These are phyloP conservation scores for Neltuma alba DNA, from an alignment of 306 rosid genomes.

Conservation along the genomic window DNA sequence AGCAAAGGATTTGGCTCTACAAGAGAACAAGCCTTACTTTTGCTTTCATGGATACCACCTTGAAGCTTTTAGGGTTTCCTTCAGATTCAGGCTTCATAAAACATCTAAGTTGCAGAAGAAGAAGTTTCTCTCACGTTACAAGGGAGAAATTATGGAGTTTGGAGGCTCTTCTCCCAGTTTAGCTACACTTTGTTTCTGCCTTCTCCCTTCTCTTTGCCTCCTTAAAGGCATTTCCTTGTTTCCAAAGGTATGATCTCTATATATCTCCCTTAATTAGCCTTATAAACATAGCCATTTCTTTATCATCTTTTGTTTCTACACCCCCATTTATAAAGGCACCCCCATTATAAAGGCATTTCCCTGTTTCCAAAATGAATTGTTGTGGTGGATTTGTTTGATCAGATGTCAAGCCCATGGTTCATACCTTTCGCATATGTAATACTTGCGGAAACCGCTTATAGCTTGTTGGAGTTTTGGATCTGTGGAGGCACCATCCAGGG, in stretches of 20 bases:
- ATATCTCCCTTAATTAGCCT: neutral
- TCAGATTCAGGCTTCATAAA: slow-evolving; percentile 53
- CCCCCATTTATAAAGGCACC: too few species aligned
- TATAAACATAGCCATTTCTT: neutral
- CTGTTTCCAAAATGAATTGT: neutral
- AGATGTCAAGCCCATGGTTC: slow-evolving; percentile 82
- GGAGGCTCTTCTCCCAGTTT: slow-evolving; percentile 72
- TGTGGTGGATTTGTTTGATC: slow-evolving; percentile 1
- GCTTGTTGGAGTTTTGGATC: slow-evolving; percentile 61
- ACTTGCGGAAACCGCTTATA: slow-evolving; percentile 43
- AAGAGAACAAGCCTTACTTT: slow-evolving; percentile 76
- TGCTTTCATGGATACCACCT: slow-evolving; percentile 58
- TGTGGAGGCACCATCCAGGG: slow-evolving; percentile 71
- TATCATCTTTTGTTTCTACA: neutral
- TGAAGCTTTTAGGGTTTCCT: slow-evolving; percentile 50
- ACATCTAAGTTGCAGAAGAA: slow-evolving; percentile 62
- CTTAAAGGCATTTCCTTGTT: slow-evolving; percentile 65
- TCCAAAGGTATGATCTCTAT: slow-evolving; percentile 62
- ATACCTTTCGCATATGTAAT: slow-evolving; percentile 73
- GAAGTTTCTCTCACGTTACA: slow-evolving; percentile 58
- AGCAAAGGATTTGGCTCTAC: slow-evolving; percentile 77
- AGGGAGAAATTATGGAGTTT: slow-evolving; percentile 85
- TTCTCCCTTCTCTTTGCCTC: slow-evolving; percentile 74
- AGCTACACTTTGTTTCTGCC: slow-evolving; percentile 58
- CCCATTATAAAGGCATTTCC: too few species aligned